Evolutionary conservation across 441 rosid species (phyloP).

Genomic region (Rhodomyrtus psidioides): DNA sequence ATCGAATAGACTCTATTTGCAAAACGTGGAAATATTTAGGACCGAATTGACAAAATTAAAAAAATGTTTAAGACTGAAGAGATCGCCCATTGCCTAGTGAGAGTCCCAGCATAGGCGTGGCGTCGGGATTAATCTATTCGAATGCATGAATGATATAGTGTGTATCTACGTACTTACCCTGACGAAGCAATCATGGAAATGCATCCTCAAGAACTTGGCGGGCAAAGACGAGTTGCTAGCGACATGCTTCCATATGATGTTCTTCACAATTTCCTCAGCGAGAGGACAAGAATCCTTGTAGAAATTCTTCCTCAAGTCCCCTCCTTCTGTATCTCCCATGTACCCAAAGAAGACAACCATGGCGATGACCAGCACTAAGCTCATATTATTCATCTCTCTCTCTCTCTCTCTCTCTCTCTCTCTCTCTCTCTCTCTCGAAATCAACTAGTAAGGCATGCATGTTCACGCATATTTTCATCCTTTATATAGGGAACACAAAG

Average conservation of each 20-base stretch:
- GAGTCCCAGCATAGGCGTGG: background rate
- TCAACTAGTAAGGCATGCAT: background rate
- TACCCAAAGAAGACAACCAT: background rate
- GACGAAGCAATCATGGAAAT: conserved; percentile 55
- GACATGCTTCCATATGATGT: conserved; percentile 18
- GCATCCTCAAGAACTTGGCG: conserved; percentile 39
- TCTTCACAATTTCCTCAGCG: conserved; percentile 20
- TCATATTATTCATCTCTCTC: background rate
- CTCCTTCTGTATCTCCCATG: background rate
- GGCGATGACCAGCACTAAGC: background rate
- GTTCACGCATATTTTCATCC: background rate
- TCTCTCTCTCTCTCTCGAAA: too few relatives aligned
- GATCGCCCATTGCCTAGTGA: background rate
- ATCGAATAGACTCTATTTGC: too few relatives aligned
- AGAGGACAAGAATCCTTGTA: conserved; percentile 25
- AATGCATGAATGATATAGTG: background rate
- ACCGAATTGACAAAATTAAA: too few relatives aligned
- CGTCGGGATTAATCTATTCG: background rate
- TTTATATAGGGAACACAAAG: background rate
- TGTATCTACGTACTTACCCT: conserved; percentile 16
- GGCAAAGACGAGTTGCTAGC: conserved; percentile 20
- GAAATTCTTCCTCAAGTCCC: background rate
- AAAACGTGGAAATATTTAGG: too few relatives aligned
- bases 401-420: background rate
- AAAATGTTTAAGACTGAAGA: too few relatives aligned